phyloP scores from a whole-genome alignment of 1,284 basidiomycete species.

The Tausonia pullulans region DNA sequence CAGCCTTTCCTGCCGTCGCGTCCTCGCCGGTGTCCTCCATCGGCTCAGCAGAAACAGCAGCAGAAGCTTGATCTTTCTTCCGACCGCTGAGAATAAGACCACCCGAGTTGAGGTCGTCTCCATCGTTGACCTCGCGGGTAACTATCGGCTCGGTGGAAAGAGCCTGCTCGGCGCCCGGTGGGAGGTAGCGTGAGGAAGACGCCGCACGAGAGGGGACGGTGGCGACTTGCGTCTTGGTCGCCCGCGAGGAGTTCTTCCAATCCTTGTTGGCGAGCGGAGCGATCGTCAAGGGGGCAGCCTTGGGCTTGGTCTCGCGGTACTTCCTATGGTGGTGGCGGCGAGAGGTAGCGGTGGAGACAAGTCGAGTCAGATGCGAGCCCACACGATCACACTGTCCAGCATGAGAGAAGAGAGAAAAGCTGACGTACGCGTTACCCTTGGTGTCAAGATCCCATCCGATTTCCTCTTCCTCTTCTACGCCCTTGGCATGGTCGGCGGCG shows the following conservation, averaged over 20 bases:
- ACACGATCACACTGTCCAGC: neutral
- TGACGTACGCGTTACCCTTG: conserved; percentile 3
- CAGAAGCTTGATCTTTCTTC: conserved; percentile 9
- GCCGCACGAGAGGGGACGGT: conserved; percentile 32
- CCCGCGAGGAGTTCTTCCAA: conserved; percentile 64
- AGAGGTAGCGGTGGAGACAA: neutral
- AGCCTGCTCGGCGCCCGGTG: conserved; percentile 27
- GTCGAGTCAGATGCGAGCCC: neutral
- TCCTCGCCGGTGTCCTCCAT: conserved; percentile 46
- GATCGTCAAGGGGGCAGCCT: conserved; percentile 62
- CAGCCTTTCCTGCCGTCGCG: conserved; percentile 24
- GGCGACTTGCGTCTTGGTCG: conserved; percentile 38
- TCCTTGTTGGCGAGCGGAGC: conserved; percentile 71
- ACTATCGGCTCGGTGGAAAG: conserved; percentile 21
- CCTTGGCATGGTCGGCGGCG: neutral
- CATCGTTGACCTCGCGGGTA: conserved; percentile 41
- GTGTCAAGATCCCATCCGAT: conserved; percentile 14
- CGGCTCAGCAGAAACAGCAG: conserved; percentile 29
- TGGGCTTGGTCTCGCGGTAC: neutral
- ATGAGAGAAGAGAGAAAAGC: neutral
- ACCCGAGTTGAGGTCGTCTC: conserved; percentile 63
- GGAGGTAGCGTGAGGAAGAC: conserved; percentile 41
- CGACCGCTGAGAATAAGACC: conserved; percentile 44
- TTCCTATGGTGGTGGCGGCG: neutral
- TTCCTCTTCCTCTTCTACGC: conserved; percentile 7